These are phyloP conservation scores for Hemisphaericaspora xylofermentans DNA, from an alignment of 1,139 yeast genomes.

Conservation along the genomic window DNA sequence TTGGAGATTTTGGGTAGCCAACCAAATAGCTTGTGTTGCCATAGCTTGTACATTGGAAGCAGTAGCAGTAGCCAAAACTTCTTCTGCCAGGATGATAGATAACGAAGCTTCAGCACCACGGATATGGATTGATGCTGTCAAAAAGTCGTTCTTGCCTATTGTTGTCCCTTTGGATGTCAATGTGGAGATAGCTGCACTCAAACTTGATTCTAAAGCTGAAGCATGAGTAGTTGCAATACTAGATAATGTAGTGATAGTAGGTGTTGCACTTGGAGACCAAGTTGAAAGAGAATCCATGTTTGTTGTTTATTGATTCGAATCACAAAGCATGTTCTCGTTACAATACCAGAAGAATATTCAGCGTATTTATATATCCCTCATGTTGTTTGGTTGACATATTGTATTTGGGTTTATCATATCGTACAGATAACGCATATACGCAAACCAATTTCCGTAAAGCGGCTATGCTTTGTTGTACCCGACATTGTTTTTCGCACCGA, in stretches of 20 bases:
- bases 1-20: slow-evolving; percentile 30
- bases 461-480: too few relatives aligned
- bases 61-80: slow-evolving; percentile 42
- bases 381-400: too few relatives aligned
- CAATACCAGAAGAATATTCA: too few relatives aligned
- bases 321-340: too few relatives aligned
- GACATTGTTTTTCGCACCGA: too few relatives aligned
- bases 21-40: slow-evolving; percentile 32
- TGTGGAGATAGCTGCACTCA: slow-evolving; percentile 11
- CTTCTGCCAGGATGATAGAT: slow-evolving; percentile 29
- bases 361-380: too few relatives aligned
- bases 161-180: slow-evolving; percentile 19
- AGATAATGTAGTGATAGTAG: slow-evolving; percentile 12
- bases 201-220: slow-evolving; percentile 16
- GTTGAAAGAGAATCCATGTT: slow-evolving; percentile 6
- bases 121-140: slow-evolving; percentile 22
- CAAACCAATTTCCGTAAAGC: too few relatives aligned
- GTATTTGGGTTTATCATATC: too few relatives aligned
- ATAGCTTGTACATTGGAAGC: slow-evolving; percentile 22
- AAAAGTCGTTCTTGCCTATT: slow-evolving; percentile 12
- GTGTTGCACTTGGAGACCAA: slow-evolving; percentile 14
- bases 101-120: slow-evolving; percentile 44
- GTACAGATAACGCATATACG: too few relatives aligned
- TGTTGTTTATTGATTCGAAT: not conserved
- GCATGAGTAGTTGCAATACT: slow-evolving; percentile 19